These are phyloP conservation scores for Colletotrichum lindemuthianum DNA, from an alignment of 2,329 filamentous ascomycete species.

Conservation along the genomic window DNA sequence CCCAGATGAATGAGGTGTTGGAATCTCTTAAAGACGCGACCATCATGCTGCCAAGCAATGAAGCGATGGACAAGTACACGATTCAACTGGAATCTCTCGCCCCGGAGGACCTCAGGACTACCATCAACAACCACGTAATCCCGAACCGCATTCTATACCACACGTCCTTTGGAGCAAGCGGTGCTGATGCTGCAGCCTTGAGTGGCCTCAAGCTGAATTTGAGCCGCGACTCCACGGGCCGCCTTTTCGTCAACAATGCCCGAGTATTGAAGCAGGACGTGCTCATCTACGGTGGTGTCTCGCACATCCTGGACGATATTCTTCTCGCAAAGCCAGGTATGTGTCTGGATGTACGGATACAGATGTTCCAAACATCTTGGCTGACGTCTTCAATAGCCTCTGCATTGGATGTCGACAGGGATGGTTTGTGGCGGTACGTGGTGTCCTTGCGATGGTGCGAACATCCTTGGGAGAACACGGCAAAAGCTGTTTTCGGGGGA, in stretches of 20 bases:
- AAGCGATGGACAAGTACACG: not conserved
- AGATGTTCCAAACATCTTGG: fast-evolving
- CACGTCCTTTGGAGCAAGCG: not conserved
- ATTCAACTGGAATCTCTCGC: not conserved
- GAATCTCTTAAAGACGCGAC: slow-evolving; percentile 3
- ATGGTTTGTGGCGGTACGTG: not conserved
- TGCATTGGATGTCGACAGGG: not conserved
- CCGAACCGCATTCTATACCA: slow-evolving; percentile 4
- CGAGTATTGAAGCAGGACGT: slow-evolving; percentile 1
- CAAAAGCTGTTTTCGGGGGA: not conserved
- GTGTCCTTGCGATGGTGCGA: not conserved
- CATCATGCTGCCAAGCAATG: slow-evolving; percentile 3
- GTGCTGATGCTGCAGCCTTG: not conserved
- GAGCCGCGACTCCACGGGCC: not conserved
- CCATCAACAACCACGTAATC: slow-evolving; percentile 1
- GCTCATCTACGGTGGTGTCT: slow-evolving; percentile 5
- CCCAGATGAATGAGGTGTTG: not conserved
- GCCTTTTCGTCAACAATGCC: slow-evolving; percentile 1
- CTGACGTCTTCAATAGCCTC: not conserved
- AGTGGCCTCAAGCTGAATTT: not conserved
- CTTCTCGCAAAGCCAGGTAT: not conserved
- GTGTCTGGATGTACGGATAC: too few relatives aligned
- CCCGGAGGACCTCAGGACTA: not conserved
- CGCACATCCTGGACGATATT: not conserved
- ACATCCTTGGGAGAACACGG: not conserved